These are phyloP conservation scores for Nyctanthes arbortristis DNA, from an alignment of 257 asterid species.

Conservation along the genomic window DNA sequence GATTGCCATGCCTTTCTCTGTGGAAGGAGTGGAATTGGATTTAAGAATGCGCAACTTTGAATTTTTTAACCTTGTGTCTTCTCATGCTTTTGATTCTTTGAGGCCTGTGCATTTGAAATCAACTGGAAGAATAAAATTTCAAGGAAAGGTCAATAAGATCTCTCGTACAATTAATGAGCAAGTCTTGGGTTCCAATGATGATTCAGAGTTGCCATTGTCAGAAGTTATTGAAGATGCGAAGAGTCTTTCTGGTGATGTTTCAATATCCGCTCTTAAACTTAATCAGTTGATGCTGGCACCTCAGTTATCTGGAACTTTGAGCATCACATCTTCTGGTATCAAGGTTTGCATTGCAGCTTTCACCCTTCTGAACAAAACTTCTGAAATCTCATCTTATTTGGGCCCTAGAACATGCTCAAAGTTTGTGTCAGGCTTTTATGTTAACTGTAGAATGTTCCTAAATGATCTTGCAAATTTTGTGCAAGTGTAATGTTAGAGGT, in stretches of 20 bases:
- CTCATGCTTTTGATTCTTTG: slow-evolving; percentile 86
- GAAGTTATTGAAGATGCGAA: slow-evolving; percentile 44
- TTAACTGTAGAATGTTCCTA: background rate
- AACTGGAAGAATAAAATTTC: slow-evolving; percentile 95
- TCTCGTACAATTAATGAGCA: slow-evolving; percentile 32
- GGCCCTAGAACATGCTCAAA: slow-evolving; percentile 1
- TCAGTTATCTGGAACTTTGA: slow-evolving; percentile 86
- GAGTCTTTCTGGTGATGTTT: slow-evolving; percentile 83
- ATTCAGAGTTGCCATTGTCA: slow-evolving; percentile 27
- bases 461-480: background rate
- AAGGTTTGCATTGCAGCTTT: slow-evolving; percentile 57
- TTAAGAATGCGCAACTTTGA: slow-evolving; percentile 91
- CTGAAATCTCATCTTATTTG: slow-evolving; percentile 19
- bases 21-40: slow-evolving; percentile 94
- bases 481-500: background rate
- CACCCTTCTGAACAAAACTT: slow-evolving; percentile 21
- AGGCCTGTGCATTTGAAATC: slow-evolving; percentile 94
- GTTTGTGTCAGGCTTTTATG: background rate
- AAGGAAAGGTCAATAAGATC: slow-evolving; percentile 73
- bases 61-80: slow-evolving; percentile 82
- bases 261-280: slow-evolving; percentile 87
- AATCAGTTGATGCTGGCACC: slow-evolving; percentile 99
- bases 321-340: slow-evolving; percentile 67
- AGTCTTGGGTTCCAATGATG: slow-evolving; percentile 34
- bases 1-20: slow-evolving; percentile 63